phyloP scores from a whole-genome alignment of 176 grass and related monocot genomes.

The Thinopyrum elongatum region DNA sequence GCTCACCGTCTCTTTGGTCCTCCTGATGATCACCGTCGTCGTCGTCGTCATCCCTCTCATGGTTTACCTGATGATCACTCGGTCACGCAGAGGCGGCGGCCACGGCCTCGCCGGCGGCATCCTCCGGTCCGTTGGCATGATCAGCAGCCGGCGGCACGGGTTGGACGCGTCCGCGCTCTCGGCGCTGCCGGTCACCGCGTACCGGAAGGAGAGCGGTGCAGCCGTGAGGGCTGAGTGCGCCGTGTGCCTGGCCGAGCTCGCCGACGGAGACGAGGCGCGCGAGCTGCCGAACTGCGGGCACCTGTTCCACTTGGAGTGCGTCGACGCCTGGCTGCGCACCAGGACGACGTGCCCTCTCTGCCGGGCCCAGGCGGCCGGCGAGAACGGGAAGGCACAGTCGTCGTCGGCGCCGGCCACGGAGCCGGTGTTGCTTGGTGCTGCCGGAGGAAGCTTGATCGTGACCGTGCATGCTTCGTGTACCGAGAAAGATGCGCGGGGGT shows the following conservation, averaged over 20 bases:
- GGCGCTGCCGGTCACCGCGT: constrained; percentile 39
- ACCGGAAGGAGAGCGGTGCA: not conserved
- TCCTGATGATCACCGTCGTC: constrained; percentile 23
- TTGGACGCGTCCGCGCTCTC: constrained; percentile 42
- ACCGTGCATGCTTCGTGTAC: not conserved
- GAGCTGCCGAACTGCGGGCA: constrained; percentile 47
- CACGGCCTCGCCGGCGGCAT: not conserved
- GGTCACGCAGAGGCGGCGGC: not conserved
- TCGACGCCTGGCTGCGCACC: constrained; percentile 57
- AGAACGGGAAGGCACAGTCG: no score
- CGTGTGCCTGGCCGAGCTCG: constrained; percentile 61
- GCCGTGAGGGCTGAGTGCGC: constrained; percentile 25
- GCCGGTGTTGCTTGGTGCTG: not conserved
- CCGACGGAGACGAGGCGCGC: constrained; percentile 52
- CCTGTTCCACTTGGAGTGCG: constrained; percentile 66
- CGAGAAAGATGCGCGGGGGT: not conserved
- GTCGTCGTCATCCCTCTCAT: constrained; percentile 30
- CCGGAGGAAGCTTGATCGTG: constrained; percentile 23
- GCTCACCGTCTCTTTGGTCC: constrained; percentile 30
- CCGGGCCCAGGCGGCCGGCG: constrained; percentile 32
- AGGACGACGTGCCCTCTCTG: constrained; percentile 61
- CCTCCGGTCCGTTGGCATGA: constrained; percentile 6
- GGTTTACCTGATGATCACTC: constrained; percentile 10
- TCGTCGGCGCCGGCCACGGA: not conserved
- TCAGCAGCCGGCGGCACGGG: constrained; percentile 10